A percentile compares a stretch with the other conserved stretches of the same genome.
These are phyloP conservation scores for Dactylellina haptotyla DNA, from an alignment of 2,329 filamentous ascomycete genomes.

Conservation along the genomic window DNA sequence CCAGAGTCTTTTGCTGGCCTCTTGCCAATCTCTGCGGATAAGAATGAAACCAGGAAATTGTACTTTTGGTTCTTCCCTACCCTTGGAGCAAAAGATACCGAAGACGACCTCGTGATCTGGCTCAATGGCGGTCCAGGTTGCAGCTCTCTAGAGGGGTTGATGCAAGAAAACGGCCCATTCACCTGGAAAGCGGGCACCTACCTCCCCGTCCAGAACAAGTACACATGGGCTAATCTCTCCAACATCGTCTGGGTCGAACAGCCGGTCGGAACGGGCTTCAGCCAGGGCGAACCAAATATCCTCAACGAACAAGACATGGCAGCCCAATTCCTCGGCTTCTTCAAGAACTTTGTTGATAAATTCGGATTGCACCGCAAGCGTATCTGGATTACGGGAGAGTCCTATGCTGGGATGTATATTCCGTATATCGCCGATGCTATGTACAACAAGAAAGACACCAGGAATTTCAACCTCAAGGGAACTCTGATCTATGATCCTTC, in stretches of 20 bases:
- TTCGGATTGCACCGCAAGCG: slow-evolving; percentile 74
- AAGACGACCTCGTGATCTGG: slow-evolving; percentile 73
- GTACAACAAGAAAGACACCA: slow-evolving; percentile 67
- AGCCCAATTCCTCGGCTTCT: slow-evolving; percentile 77
- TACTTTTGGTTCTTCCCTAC: slow-evolving; percentile 75
- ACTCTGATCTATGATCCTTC: slow-evolving; percentile 78
- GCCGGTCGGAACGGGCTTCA: slow-evolving; percentile 74
- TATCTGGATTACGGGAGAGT: slow-evolving; percentile 78
- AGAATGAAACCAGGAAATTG: slow-evolving; percentile 66
- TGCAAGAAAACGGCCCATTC: slow-evolving; percentile 81
- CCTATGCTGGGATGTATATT: slow-evolving; percentile 58
- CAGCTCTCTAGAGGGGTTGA: slow-evolving; percentile 72
- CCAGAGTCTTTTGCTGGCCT: slow-evolving; percentile 73
- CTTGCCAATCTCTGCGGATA: slow-evolving; percentile 67
- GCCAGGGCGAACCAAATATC: slow-evolving; percentile 72
- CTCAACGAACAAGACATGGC: slow-evolving; percentile 75
- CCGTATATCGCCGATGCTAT: slow-evolving; percentile 70
- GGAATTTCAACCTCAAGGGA: slow-evolving; percentile 74
- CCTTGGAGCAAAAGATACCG: slow-evolving; percentile 65
- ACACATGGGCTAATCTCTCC: slow-evolving; percentile 78
- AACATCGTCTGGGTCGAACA: slow-evolving; percentile 82
- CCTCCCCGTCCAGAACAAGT: slow-evolving; percentile 73
- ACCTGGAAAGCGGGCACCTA: slow-evolving; percentile 75
- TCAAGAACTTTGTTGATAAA: slow-evolving; percentile 78
- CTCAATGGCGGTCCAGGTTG: slow-evolving; percentile 69